Percentiles rank a stretch among this genome's conserved stretches.
These are phyloP conservation scores for Achaetomiella virescens DNA, from an alignment of 495 filamentous ascomycete genomes.

Conservation along the genomic window DNA sequence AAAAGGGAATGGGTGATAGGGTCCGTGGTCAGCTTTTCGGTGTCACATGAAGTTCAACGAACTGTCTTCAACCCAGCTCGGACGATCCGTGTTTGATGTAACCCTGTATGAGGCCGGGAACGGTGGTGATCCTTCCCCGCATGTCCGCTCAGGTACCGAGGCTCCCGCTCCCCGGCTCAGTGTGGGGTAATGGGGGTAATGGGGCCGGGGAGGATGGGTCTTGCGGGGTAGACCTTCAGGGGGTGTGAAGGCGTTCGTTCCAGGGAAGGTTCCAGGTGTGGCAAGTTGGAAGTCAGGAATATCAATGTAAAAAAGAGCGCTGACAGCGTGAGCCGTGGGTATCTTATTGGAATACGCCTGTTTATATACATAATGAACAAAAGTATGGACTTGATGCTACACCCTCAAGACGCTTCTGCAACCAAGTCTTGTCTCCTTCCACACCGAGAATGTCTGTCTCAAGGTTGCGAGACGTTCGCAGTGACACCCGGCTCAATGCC, in stretches of 20 bases:
- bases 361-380: neutral
- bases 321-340: too few species aligned
- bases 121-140: neutral
- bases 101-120: constrained; percentile 4
- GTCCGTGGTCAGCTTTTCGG: neutral
- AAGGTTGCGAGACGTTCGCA: constrained; percentile 10
- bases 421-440: too few species aligned
- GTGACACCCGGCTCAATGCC: constrained; percentile 25
- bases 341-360: neutral
- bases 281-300: too few species aligned
- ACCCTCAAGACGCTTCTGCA: too few species aligned
- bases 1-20: neutral
- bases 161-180: constrained; percentile 2
- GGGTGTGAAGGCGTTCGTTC: neutral
- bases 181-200: constrained; percentile 7
- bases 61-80: too few species aligned
- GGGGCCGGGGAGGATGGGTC: neutral
- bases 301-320: too few species aligned
- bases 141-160: constrained; percentile 16
- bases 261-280: neutral
- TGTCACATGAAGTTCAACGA: neutral
- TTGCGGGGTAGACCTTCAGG: constrained; percentile 10
- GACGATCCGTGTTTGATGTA: too few species aligned
- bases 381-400: neutral
- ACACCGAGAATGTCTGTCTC: too few species aligned